Evolutionary conservation across 108 stramenopile genomes (phyloP).

Genomic region (Seminavis robusta): DNA sequence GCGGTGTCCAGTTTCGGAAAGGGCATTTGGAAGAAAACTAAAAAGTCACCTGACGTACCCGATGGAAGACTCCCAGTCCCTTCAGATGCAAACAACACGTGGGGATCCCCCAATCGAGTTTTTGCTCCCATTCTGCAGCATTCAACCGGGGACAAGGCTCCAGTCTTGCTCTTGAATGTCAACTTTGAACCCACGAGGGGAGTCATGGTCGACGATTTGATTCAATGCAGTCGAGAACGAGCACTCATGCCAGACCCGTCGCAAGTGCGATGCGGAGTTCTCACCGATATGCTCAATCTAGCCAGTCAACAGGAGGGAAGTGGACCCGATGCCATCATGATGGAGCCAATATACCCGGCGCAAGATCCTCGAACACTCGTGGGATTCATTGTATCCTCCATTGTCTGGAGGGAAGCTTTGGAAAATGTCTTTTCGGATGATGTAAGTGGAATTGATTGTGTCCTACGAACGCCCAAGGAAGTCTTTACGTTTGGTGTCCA

Average conservation of each 20-base stretch:
- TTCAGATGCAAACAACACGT: neutral
- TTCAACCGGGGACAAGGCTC: neutral
- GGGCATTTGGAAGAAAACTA: conserved; percentile 1
- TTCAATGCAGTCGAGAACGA: neutral
- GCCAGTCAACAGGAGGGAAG: neutral
- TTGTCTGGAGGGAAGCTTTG: neutral
- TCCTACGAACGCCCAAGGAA: conserved; percentile 10
- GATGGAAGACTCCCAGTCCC: too few relatives aligned
- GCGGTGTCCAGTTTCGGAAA: conserved; percentile 6
- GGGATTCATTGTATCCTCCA: neutral
- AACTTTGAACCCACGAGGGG: neutral
- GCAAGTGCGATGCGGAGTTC: neutral
- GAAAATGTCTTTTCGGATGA: conserved; percentile 19
- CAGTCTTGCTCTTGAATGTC: neutral
- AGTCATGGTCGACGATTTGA: neutral
- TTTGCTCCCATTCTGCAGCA: conserved; percentile 6
- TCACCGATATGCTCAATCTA: neutral
- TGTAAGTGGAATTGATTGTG: conserved; percentile 28
- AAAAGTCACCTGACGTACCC: too few relatives aligned
- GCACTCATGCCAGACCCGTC: neutral
- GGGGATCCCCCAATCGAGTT: neutral
- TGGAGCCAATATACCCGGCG: conserved; percentile 28
- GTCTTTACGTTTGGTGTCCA: conserved; percentile 13
- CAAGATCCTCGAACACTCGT: conserved; percentile 1
- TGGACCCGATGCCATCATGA: conserved; percentile 11